Evolutionary conservation across 768 basidiomycete genomes (phyloP), one percentile per base, ranked within the genome.

Genomic region (Boletus tomentosulus): DNA sequence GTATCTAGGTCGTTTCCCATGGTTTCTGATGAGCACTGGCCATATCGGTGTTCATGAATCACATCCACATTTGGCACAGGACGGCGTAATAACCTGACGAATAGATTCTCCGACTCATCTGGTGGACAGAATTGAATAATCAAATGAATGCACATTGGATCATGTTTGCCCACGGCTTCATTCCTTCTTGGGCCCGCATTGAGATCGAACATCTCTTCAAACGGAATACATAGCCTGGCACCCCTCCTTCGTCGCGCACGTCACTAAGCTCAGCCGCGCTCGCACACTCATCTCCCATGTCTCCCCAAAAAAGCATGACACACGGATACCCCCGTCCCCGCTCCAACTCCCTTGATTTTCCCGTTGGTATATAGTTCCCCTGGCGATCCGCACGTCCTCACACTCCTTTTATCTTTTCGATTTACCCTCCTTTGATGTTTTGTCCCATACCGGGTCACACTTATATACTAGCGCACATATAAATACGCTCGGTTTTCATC

Each of bases 21-120:
- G n/a, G 9, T 49, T 25, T 28, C 30, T 43, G 51, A 30, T 8
- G 46, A 19, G 37, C 37, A 6, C 53, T 34, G 31, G 38, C 33
- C 34, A 39, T 43, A 24, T 41, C 28, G 1, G 6, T 45, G 22
- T 27, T 52, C 43, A 48, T 50, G 47, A 10, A 24, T 22, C 41
- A 46, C 24, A 10, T 43, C 44, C 33, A n/a, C n/a, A n/a, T n/a
- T 34, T 31, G 15, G 38, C 35, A 30, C 35, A 19, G 27, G 43
- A 33, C 28, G 38, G 53, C 47, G 33, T 38, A 34, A 55, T 53
- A 53, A 24, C 51, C 52, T 51, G 57, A 35, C 30, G 48, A 48
- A 54, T 65, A 56, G 49, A 19, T 28, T 50, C 41, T 35, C 28
- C 44, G 31, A 45, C 42, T n/a, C n/a, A 13, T 38, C 44, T 43